Conservation (phyloP, 495 filamentous ascomycete species). For the Xanthoparmelia taractica region DNA sequence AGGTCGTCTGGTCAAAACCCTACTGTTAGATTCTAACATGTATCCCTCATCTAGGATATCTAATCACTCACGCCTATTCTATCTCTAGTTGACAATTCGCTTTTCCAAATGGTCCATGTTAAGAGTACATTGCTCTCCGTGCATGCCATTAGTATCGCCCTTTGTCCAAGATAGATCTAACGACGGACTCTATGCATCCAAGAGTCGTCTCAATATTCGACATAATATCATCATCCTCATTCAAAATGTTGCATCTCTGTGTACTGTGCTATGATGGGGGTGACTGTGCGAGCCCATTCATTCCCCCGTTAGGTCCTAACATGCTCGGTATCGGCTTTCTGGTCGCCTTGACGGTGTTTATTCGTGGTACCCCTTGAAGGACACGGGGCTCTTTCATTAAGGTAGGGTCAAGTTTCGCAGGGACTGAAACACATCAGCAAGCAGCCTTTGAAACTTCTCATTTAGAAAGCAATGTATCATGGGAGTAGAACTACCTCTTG, state of each 20-base stretch:
- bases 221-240: constrained; percentile 15
- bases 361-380: constrained; percentile 64
- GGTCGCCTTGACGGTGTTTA: constrained; percentile 46
- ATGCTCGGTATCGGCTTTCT: constrained; percentile 72
- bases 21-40: background rate
- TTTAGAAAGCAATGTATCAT: background rate
- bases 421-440: constrained; percentile 42
- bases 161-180: background rate
- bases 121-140: background rate
- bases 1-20: background rate
- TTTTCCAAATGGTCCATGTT: constrained; percentile 10
- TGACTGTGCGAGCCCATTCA: constrained; percentile 45
- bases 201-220: constrained; percentile 11
- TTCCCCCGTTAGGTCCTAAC: constrained; percentile 33
- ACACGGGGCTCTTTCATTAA: constrained; percentile 84
- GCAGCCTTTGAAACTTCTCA: background rate
- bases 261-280: constrained; percentile 28
- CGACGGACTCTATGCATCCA: constrained; percentile 13
- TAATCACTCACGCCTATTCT: background rate
- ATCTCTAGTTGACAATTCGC: constrained; percentile 1
- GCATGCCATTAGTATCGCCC: constrained; percentile 1
- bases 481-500: constrained; percentile 44
- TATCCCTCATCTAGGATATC: constrained; percentile 2
- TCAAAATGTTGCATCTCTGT: constrained; percentile 14
- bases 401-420: constrained; percentile 73